Base-by-base conservation (phyloP, 208 protist genomes). In the Leishmania gerbilli region DNA sequence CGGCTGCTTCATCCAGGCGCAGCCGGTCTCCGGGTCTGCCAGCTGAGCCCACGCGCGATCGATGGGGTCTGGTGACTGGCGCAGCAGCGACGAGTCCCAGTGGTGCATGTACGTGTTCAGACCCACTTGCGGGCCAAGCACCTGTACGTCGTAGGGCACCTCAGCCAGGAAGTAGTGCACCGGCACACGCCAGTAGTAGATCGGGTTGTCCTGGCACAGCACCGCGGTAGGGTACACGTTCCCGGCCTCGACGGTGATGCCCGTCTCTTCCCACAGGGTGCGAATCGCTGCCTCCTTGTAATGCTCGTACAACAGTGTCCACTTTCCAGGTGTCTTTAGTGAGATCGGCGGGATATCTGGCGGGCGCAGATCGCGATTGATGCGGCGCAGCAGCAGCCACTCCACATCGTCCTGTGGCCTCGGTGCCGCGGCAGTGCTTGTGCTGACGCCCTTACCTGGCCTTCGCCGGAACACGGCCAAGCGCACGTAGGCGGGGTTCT, bases 321-420 rank as follows among this genome's bases (percentile, higher is more conserved):
- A 98, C 87, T 98, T 98, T 64, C 95, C 95, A n/a, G 95, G 95
- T 0, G 91, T 86, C 86, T 98, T 98, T 45, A 98, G 90, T 0
- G 93, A 96, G 84, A 98, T 97, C 45, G 93, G 91, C 7, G 95
- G 95, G 79, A 98, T 96, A 75, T 98, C 95, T 1, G 93, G 93
- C 34, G 95, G 95, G 27, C 95, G 91, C 15, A 95, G 78, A 56
- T 98, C 95, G 37, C 93, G 90, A 76, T 98, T 98, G 82, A 98
- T 96, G 82, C 95, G 93, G 24, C 95, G 95, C 79, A 98, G 86
- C 87, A 92, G 79, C 27, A 98, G 84, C 95, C 95, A 98, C 86
- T 98, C 95, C 60, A 96, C 87, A 19, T 90, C 88, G 17, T 81
- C 82, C 27, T 80, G 56, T 9, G 71, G 71, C 1, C 62, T 42